phyloP scores from a whole-genome alignment of 306 rosid genomes.

The Begonia peltatifolia region DNA sequence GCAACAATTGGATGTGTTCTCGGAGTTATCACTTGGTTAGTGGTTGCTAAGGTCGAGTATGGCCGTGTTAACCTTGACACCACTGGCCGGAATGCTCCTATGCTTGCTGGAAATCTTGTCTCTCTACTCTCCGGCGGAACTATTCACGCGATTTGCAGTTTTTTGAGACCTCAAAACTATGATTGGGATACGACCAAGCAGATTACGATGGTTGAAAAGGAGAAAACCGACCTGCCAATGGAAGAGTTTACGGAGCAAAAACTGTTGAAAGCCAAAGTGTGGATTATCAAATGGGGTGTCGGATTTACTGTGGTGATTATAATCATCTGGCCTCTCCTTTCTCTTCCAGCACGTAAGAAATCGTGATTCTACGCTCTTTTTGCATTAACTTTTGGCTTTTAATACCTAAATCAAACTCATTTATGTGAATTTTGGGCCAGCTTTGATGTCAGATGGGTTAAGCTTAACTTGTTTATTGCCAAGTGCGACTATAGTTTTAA shows the following conservation, averaged over 20 bases:
- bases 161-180: conserved; percentile 70
- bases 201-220: conserved; percentile 77
- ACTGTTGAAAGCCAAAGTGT: conserved; percentile 38
- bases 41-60: conserved; percentile 48
- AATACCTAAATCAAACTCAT: too few species aligned
- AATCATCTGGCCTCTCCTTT: conserved; percentile 72
- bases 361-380: background rate
- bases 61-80: conserved; percentile 61
- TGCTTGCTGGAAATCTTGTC: conserved; percentile 90
- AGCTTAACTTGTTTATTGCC: too few species aligned
- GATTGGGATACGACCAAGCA: conserved; percentile 74
- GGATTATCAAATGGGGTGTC: conserved; percentile 83
- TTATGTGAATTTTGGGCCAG: too few species aligned
- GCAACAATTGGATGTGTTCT: conserved; percentile 54
- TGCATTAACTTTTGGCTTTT: too few species aligned
- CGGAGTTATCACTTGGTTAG: conserved; percentile 68
- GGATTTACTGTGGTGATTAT: conserved; percentile 65
- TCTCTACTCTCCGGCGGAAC: conserved; percentile 61
- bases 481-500: too few species aligned
- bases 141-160: conserved; percentile 49
- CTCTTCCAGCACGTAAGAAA: conserved; percentile 68
- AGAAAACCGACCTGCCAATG: conserved; percentile 34
- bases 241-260: conserved; percentile 76
- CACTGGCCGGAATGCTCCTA: conserved; percentile 82
- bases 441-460: too few species aligned